Conservation (phyloP, 1,139 yeast species). For the Nakaseomyces sp. region DNA sequence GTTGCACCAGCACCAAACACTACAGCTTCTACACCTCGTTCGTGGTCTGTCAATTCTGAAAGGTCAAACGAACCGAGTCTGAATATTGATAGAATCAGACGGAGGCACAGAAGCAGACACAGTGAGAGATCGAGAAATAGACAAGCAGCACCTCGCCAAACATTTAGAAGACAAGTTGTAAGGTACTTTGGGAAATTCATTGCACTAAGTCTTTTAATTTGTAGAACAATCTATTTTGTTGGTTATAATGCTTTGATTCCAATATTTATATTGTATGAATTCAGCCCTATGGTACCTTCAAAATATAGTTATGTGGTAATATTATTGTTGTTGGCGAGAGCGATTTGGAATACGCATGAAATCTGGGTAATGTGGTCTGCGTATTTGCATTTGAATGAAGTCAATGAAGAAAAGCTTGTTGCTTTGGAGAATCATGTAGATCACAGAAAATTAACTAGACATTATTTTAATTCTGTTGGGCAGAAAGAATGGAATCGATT, state of each 20-base stretch:
- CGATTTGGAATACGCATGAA: slow-evolving; percentile 20
- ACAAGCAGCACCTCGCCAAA: background rate
- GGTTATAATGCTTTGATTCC: slow-evolving; percentile 20
- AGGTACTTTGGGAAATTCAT: slow-evolving; percentile 5
- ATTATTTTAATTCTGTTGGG: background rate
- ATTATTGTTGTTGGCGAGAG: slow-evolving; percentile 14
- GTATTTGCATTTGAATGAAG: slow-evolving; percentile 14
- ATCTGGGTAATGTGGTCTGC: slow-evolving; percentile 25
- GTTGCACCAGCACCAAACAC: background rate
- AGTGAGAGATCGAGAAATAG: background rate
- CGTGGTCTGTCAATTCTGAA: background rate
- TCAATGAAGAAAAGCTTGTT: slow-evolving; percentile 12
- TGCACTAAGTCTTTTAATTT: background rate
- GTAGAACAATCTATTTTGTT: slow-evolving; percentile 19
- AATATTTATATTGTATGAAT: slow-evolving; percentile 17
- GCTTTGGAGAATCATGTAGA: slow-evolving; percentile 13
- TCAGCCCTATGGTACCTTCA: slow-evolving; percentile 17
- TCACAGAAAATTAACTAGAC: slow-evolving; percentile 5
- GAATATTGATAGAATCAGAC: background rate
- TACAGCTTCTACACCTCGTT: background rate
- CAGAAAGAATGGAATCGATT: background rate
- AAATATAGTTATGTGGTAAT: slow-evolving; percentile 14
- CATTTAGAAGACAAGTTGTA: background rate
- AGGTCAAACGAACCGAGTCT: background rate
- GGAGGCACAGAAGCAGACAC: background rate